Base-by-base conservation (phyloP, 768 basidiomycete genomes). In the Cystofilobasidium macerans region DNA sequence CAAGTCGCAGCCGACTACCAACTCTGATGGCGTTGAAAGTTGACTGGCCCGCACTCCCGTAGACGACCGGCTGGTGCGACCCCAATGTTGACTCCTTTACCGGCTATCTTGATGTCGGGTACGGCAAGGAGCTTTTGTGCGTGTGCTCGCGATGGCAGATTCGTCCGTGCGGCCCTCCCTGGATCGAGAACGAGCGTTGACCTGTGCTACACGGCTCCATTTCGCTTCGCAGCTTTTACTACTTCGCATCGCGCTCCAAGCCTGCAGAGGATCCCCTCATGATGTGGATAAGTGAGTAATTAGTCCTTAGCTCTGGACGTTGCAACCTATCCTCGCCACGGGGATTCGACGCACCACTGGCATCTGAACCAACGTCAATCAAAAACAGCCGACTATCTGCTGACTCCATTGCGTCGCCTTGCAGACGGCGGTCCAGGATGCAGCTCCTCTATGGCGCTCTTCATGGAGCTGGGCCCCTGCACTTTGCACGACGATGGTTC, bases 381-480 rank as follows among this genome's bases (percentile, higher is more conserved):
- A n/a, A n/a, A n/a, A n/a, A n/a, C n/a, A n/a, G n/a, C n/a, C n/a
- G n/a, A n/a, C n/a, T n/a, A n/a, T n/a, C n/a, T n/a, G n/a, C n/a
- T n/a, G n/a, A n/a, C n/a, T n/a, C n/a, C n/a, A n/a, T n/a, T n/a
- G n/a, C n/a, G n/a, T n/a, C n/a, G n/a, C n/a, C n/a, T n/a, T n/a
- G n/a, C n/a, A n/a, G n/a, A n/a, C n/a, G 77, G 81, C 69, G 86
- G 85, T 61, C 83, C 83, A 0, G 83, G 82, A 12, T 82, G 82
- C 65, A 79, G 79, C 9, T 79, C 79, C 22, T 78, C 84, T 7
- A 77, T 85, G 1, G 87, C 86, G 4, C 78, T 88, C 16, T 80
- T 88, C 68, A 86, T 86, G 80, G 87, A 87, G 73, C 78, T 83
- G 20, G 86, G 45, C 78, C 51, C 78, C 77, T 0, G 79, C 81